phyloP scores from a whole-genome alignment of 2,329 filamentous ascomycete genomes.

The Beauveria sp. region DNA sequence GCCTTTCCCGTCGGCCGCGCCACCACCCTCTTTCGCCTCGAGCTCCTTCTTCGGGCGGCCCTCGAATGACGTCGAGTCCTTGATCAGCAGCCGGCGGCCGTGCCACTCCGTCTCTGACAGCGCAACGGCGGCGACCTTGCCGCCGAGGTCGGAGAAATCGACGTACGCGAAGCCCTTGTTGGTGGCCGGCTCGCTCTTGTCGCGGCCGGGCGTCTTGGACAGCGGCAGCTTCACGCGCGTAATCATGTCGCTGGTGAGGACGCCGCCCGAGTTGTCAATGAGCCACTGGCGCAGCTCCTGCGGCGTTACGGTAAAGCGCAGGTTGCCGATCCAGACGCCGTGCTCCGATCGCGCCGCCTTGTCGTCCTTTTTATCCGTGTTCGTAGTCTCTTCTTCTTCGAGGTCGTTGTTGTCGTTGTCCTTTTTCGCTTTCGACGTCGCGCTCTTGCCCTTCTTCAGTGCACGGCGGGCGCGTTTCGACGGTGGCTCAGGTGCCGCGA shows the following conservation, averaged over 20 bases:
- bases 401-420: slow-evolving; percentile 27
- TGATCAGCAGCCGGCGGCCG: slow-evolving; percentile 81
- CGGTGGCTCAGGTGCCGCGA: slow-evolving; percentile 82
- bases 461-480: slow-evolving; percentile 90
- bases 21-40: slow-evolving; percentile 21
- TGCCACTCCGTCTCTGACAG: slow-evolving; percentile 76
- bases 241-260: slow-evolving; percentile 61
- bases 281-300: slow-evolving; percentile 73
- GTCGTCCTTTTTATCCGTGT: slow-evolving; percentile 25
- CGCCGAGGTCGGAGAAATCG: slow-evolving; percentile 68
- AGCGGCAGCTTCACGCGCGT: slow-evolving; percentile 77
- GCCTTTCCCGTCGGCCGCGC: slow-evolving; percentile 17
- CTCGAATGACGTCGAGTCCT: slow-evolving; percentile 82
- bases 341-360: slow-evolving; percentile 63
- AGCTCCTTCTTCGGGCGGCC: slow-evolving; percentile 69
- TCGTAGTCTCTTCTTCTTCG: slow-evolving; percentile 31
- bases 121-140: slow-evolving; percentile 69
- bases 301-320: slow-evolving; percentile 75
- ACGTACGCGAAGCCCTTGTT: slow-evolving; percentile 98
- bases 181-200: slow-evolving; percentile 25
- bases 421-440: slow-evolving; percentile 35
- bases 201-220: slow-evolving; percentile 39
- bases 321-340: slow-evolving; percentile 93
- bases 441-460: slow-evolving; percentile 72
- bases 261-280: slow-evolving; percentile 59